A percentile compares a stretch with the other conserved stretches of the same genome.
Evolutionary conservation across 352 stramenopile genomes (phyloP).

Genomic region (Phytophthora tentaculata): DNA sequence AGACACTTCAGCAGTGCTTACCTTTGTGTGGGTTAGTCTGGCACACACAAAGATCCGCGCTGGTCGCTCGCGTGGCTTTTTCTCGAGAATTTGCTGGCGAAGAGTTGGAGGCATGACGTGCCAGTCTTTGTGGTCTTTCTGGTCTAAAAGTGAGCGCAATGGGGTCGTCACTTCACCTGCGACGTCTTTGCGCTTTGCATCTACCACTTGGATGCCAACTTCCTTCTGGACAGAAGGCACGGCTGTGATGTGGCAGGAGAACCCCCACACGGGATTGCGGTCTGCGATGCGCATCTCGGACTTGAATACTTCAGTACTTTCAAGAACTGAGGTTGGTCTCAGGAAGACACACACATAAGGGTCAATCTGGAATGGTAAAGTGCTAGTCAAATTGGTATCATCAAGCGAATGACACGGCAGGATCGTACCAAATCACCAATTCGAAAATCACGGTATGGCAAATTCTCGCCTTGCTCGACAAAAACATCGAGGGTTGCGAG

Average conservation of each 20-base stretch:
- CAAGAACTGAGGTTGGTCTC: constrained; percentile 11
- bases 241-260: constrained; percentile 32
- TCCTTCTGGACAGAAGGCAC: constrained; percentile 53
- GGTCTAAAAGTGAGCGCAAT: constrained; percentile 61
- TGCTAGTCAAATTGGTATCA: background rate
- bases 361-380: constrained; percentile 48
- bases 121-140: constrained; percentile 70
- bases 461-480: constrained; percentile 50
- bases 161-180: constrained; percentile 53
- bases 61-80: constrained; percentile 31
- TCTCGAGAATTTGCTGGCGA: constrained; percentile 65
- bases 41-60: constrained; percentile 49
- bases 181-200: constrained; percentile 51
- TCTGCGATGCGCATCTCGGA: constrained; percentile 55
- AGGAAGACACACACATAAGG: constrained; percentile 59
- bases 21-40: constrained; percentile 63
- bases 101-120: constrained; percentile 61
- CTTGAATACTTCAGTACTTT: constrained; percentile 19
- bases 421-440: constrained; percentile 47
- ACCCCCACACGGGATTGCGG: constrained; percentile 54
- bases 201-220: constrained; percentile 59
- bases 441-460: constrained; percentile 59
- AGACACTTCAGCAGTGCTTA: constrained; percentile 21
- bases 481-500: constrained; percentile 47
- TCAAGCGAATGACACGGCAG: background rate